Conservation (phyloP, 2,329 filamentous ascomycete genomes). For the Pleurostoma richardsiae region DNA sequence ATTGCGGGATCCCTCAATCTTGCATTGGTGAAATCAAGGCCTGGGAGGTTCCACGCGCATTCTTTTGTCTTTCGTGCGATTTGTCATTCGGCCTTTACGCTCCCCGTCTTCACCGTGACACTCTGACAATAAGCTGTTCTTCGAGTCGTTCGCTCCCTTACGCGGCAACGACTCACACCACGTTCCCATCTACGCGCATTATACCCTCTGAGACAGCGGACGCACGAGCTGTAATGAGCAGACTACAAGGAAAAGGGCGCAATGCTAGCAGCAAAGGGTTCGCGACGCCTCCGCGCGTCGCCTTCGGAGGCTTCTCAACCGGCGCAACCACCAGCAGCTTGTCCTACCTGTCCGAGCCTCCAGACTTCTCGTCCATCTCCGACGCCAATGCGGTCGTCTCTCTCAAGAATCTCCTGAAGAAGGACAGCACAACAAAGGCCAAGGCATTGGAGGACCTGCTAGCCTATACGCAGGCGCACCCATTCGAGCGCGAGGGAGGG, state of each 20-base stretch:
- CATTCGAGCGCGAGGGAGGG: slow-evolving; percentile 47
- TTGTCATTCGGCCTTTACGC: no score
- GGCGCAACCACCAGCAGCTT: slow-evolving; percentile 46
- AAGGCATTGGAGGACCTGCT: slow-evolving; percentile 87
- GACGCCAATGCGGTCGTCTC: slow-evolving; percentile 79
- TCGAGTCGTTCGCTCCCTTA: no score
- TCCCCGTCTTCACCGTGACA: no score
- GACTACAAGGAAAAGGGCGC: slow-evolving; percentile 7
- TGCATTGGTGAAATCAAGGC: no score
- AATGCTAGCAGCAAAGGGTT: slow-evolving; percentile 9
- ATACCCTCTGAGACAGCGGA: no score
- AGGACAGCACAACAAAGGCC: slow-evolving; percentile 85
- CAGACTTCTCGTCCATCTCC: slow-evolving; percentile 71
- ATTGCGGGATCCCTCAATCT: no score
- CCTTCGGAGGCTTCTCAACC: slow-evolving; percentile 37
- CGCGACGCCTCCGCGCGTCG: slow-evolving; percentile 10
- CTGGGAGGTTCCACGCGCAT: no score
- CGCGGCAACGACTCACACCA: no score
- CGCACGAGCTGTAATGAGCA: background rate
- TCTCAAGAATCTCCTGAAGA: slow-evolving; percentile 92
- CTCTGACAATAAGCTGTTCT: no score
- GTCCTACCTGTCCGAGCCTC: slow-evolving; percentile 83
- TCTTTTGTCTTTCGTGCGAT: no score
- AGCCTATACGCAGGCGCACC: slow-evolving; percentile 31
- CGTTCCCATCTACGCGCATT: no score